A percentile compares a stretch with the other conserved stretches of the same genome.
phyloP scores from a whole-genome alignment of 2,329 filamentous ascomycete genomes.

The Aspergillus tanneri region DNA sequence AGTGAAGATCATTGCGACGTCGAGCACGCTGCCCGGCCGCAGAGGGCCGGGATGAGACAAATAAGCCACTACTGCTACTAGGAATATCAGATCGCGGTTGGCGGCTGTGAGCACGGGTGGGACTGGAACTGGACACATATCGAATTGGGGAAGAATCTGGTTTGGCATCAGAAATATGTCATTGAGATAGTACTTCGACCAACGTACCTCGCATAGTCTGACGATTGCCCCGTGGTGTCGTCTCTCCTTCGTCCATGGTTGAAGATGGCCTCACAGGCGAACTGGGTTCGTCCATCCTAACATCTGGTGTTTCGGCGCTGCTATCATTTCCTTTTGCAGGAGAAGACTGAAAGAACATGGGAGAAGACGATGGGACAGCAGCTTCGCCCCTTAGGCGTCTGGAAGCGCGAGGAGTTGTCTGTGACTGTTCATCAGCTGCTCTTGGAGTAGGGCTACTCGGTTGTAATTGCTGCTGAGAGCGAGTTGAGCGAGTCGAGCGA shows the following conservation, averaged over 20 bases:
- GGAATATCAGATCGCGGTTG: slow-evolving; percentile 68
- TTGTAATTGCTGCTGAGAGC: slow-evolving; percentile 32
- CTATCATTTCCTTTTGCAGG: slow-evolving; percentile 49
- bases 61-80: slow-evolving; percentile 83
- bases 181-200: not conserved
- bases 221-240: slow-evolving; percentile 43
- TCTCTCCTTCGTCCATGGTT: slow-evolving; percentile 42
- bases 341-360: slow-evolving; percentile 72
- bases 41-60: slow-evolving; percentile 64
- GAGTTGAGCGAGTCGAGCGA: slow-evolving; percentile 32
- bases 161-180: not conserved
- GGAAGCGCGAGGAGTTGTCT: slow-evolving; percentile 49
- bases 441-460: slow-evolving; percentile 34
- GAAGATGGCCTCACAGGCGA: slow-evolving; percentile 47
- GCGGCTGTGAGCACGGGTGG: slow-evolving; percentile 58
- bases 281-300: slow-evolving; percentile 47
- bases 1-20: slow-evolving; percentile 82
- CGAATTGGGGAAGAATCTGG: slow-evolving; percentile 90
- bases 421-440: slow-evolving; percentile 21
- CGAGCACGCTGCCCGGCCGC: slow-evolving; percentile 52
- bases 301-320: slow-evolving; percentile 41
- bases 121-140: slow-evolving; percentile 88
- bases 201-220: slow-evolving; percentile 40
- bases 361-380: slow-evolving; percentile 66
- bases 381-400: slow-evolving; percentile 41